phyloP scores from a whole-genome alignment of 345 rosid genomes.

The Crucihimalaya himalaica region DNA sequence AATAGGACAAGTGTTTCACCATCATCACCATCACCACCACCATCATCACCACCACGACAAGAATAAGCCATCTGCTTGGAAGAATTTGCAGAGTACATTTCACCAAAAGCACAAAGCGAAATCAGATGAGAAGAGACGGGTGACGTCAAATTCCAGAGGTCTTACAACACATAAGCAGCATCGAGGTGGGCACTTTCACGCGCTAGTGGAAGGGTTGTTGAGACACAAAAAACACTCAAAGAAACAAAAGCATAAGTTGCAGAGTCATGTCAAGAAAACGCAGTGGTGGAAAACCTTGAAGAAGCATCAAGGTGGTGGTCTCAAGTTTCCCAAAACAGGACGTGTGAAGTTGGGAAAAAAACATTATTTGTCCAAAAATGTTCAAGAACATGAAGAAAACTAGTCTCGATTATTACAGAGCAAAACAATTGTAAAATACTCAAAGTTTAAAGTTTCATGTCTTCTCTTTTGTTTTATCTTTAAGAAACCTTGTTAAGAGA shows the following conservation, averaged over 20 bases:
- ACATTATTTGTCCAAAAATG: conserved; percentile 1
- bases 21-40: conserved; percentile 67
- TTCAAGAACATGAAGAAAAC: conserved; percentile 25
- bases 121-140: conserved; percentile 26
- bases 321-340: conserved; percentile 46
- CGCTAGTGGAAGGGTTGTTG: conserved; percentile 52
- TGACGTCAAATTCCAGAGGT: conserved; percentile 29
- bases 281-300: conserved; percentile 50
- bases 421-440: neutral
- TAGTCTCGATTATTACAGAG: neutral
- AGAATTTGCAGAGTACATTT: conserved; percentile 36
- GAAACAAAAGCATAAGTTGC: conserved; percentile 42
- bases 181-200: conserved; percentile 47
- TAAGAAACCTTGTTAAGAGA: conserved; percentile 16
- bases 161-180: conserved; percentile 36
- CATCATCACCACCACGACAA: conserved; percentile 37
- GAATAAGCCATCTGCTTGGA: conserved; percentile 46
- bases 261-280: conserved; percentile 23
- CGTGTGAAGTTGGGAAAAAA: conserved; percentile 39
- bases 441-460: conserved; percentile 3
- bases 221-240: conserved; percentile 49
- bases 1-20: conserved; percentile 65
- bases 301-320: conserved; percentile 43
- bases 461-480: neutral
- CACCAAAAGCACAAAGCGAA: conserved; percentile 33